Evolutionary conservation across 1,284 basidiomycete species (phyloP).

Genomic region (Phellinidium pouzarii): DNA sequence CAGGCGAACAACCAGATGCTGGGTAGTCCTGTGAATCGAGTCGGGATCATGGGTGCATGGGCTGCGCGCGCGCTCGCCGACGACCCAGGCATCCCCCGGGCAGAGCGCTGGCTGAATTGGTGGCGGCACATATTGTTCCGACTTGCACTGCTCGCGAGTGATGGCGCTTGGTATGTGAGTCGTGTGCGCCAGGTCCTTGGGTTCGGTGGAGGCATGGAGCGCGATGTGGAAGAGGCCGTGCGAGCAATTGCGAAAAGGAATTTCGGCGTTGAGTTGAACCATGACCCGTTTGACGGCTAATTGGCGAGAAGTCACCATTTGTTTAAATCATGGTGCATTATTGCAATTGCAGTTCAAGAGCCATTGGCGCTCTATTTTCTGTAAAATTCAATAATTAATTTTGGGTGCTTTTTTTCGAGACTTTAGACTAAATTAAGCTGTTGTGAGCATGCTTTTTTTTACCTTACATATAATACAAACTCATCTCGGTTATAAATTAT

Average conservation of each 20-base stretch:
- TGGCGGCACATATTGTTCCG: conserved; percentile 48
- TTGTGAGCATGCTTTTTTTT: neutral
- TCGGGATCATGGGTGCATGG: conserved; percentile 76
- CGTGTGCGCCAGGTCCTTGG: conserved; percentile 36
- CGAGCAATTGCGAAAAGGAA: conserved; percentile 20
- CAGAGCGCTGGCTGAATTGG: conserved; percentile 40
- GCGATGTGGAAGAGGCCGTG: conserved; percentile 22
- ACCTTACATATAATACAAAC: neutral
- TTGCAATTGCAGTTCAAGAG: too few relatives aligned
- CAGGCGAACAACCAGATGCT: conserved; percentile 70
- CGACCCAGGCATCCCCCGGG: conserved; percentile 30
- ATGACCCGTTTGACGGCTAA: conserved; percentile 26
- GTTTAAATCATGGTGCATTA: too few relatives aligned
- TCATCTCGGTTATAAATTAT: neutral
- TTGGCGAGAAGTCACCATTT: too few relatives aligned
- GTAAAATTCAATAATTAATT: too few relatives aligned
- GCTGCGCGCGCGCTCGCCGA: conserved; percentile 48
- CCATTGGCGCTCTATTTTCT: too few relatives aligned
- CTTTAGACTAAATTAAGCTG: neutral
- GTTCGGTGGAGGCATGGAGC: conserved; percentile 21
- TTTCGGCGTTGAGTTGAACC: conserved; percentile 27
- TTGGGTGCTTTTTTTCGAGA: neutral
- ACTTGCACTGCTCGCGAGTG: conserved; percentile 46
- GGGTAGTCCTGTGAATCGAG: conserved; percentile 79
- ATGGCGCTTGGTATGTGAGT: conserved; percentile 50